These are phyloP conservation scores for Neocallimastix lanati DNA, from an alignment of 192 early-diverging fungal genomes.

Conservation along the genomic window DNA sequence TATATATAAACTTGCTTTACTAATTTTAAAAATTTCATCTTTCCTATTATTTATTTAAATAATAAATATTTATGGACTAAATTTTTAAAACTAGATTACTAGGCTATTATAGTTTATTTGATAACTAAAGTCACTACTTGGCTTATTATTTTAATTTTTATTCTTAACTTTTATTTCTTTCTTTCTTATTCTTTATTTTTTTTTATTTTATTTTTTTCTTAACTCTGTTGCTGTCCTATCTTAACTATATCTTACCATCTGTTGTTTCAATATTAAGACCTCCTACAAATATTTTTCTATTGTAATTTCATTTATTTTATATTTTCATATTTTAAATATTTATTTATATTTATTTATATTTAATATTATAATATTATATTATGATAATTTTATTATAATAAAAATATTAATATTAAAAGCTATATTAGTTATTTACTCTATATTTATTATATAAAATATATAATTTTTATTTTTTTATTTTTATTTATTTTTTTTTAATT, in stretches of 20 bases:
- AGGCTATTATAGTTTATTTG: neutral
- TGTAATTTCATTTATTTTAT: neutral
- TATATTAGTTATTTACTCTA: neutral
- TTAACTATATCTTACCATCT: constrained; percentile 44
- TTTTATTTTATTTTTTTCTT: too few relatives aligned
- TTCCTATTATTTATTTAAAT: constrained; percentile 3
- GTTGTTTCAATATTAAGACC: constrained; percentile 70
- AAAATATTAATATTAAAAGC: neutral
- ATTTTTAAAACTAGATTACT: neutral
- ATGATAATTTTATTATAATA: neutral
- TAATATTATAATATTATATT: too few relatives aligned
- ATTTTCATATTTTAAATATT: neutral
- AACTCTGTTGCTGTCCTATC: neutral
- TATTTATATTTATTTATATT: too few relatives aligned
- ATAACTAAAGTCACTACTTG: neutral
- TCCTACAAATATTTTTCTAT: constrained; percentile 66
- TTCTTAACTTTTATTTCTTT: too few relatives aligned
- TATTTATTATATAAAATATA: too few relatives aligned
- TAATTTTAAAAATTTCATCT: neutral
- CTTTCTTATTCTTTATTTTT: too few relatives aligned
- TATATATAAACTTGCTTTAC: neutral
- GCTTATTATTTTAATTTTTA: neutral
- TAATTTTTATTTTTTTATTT: too few relatives aligned
- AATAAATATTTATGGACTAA: constrained; percentile 6
- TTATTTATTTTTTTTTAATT: too few relatives aligned